Evolutionary conservation across 805 yeast genomes (phyloP).

Genomic region (Wickerhamomyces kurtzmanii): DNA sequence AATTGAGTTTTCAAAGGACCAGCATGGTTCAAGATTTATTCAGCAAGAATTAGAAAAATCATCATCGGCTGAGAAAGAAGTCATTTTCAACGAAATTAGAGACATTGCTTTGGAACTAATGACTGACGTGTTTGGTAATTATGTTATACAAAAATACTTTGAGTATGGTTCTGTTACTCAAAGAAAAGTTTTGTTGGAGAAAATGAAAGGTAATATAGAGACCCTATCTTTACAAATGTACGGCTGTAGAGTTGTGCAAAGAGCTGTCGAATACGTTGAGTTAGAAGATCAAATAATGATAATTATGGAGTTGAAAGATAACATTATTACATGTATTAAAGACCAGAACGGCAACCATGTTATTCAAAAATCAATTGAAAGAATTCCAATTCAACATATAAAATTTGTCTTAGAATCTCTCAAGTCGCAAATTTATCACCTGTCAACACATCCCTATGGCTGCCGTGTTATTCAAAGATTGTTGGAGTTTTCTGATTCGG

Average conservation of each 20-base stretch:
- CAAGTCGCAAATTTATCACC: conserved; percentile 61
- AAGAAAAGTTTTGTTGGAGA: conserved; percentile 52
- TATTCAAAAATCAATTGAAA: conserved; percentile 88
- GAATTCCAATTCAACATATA: conserved; percentile 61
- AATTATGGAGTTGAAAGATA: conserved; percentile 58
- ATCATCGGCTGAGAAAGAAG: conserved; percentile 60
- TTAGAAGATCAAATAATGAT: conserved; percentile 56
- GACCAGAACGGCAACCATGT: conserved; percentile 99
- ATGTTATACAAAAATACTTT: conserved; percentile 89
- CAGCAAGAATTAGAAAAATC: conserved; percentile 77
- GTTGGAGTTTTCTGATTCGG: conserved; percentile 62
- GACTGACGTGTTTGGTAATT: conserved; percentile 97
- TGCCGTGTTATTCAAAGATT: conserved; percentile 94
- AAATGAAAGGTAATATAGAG: conserved; percentile 68
- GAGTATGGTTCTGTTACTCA: conserved; percentile 73
- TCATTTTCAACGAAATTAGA: conserved; percentile 75
- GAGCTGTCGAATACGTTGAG: conserved; percentile 71
- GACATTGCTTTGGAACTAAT: conserved; percentile 66
- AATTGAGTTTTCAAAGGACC: conserved; percentile 88
- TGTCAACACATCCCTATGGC: conserved; percentile 94
- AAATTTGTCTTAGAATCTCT: conserved; percentile 68
- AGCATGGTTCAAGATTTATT: conserved; percentile 93
- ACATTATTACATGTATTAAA: conserved; percentile 62
- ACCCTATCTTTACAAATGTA: conserved; percentile 87
- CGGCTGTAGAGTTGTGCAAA: conserved; percentile 95